Percentiles rank a stretch among this genome's conserved stretches.
Conservation (phyloP, 2,329 filamentous ascomycete species). For the Nigrograna mackinnonii region DNA sequence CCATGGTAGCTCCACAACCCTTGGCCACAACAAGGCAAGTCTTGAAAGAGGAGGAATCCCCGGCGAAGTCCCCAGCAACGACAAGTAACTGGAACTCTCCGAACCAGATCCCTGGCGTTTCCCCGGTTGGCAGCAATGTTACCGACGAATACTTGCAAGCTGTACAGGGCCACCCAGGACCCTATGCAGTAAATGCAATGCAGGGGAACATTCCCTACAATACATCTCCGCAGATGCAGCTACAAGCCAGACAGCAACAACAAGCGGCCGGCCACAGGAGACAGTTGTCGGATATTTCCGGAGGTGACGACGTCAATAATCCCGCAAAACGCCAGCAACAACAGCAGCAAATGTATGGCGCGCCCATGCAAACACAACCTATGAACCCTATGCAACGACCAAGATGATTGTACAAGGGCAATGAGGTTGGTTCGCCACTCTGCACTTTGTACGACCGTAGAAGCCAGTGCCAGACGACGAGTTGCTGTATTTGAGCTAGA, state of each 20-base stretch:
- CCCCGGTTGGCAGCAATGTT: conserved; percentile 55
- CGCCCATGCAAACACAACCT: conserved; percentile 44
- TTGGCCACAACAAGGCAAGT: conserved; percentile 58
- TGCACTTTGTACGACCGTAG: no score
- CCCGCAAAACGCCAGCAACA: conserved; percentile 63
- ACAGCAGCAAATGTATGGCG: conserved; percentile 61
- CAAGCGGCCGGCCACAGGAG: conserved; percentile 50
- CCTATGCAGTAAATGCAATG: conserved; percentile 42
- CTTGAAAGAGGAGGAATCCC: conserved; percentile 66
- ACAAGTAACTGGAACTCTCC: conserved; percentile 68
- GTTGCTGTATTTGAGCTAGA: no score
- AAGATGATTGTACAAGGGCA: no score
- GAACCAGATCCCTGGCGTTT: conserved; percentile 60
- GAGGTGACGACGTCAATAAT: conserved; percentile 54
- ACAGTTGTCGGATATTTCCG: conserved; percentile 64
- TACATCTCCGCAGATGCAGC: conserved; percentile 41
- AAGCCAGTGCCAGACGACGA: no score
- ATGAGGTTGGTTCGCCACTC: no score
- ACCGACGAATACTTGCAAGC: conserved; percentile 52
- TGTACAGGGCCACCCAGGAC: conserved; percentile 44
- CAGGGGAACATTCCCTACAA: conserved; percentile 42
- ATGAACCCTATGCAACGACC: conserved; percentile 55
- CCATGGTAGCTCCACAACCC: conserved; percentile 56
- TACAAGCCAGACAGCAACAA: conserved; percentile 33
- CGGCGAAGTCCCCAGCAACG: conserved; percentile 63